Base-by-base conservation (phyloP, 2,329 filamentous ascomycete species). In the Didymella glomerata region DNA sequence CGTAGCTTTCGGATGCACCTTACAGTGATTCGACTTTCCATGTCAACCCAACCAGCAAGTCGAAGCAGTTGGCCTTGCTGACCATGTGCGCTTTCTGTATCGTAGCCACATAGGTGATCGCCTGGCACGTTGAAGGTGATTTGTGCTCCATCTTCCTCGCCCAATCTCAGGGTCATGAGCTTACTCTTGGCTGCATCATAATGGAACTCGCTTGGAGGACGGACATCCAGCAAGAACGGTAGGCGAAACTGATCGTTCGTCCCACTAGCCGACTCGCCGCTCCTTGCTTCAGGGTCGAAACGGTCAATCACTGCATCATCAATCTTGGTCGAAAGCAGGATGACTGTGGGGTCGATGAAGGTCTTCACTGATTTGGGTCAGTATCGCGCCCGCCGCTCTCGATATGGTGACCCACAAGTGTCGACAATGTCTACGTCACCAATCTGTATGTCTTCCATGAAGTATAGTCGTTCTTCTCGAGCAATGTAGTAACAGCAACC, bases 401-500 rank as follows among this genome's bases (percentile, higher is more conserved):
- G 13, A 27, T 14, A 16, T 22, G 6, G 8, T n/a, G 41, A 27
- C 41, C 24, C 61, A 82, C 81, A 68, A 47, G 77, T 68, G 63
- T 83, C 79, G 14, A 84, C 70, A 13, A 89, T 79, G 34, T 91
- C 88, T n/a, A 86, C 74, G n/a, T 86, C 88, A 4, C 88, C 89
- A 65, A 87, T 82, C 16, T 85, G 82, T 10, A 91, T 83, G 66
- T 97, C 93, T 71, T 94, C 88, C 72, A 96, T 88, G 42, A 97
- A 82, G 58, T 86, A 89, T 3, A 97, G 77, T 34, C 83, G 86
- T 68, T 91, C 88, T 38, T 92, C 86, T 25, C 83, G 79, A 6
- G 88, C 87, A 46, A 89, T 81, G 72, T 94, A 97, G 72, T 94
- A 96, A 45, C 91, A 89, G 74, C 93, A 97, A 0, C 94, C 94